Evolutionary conservation across 352 stramenopile genomes (phyloP).

Genomic region (Phytophthora ohioensis): DNA sequence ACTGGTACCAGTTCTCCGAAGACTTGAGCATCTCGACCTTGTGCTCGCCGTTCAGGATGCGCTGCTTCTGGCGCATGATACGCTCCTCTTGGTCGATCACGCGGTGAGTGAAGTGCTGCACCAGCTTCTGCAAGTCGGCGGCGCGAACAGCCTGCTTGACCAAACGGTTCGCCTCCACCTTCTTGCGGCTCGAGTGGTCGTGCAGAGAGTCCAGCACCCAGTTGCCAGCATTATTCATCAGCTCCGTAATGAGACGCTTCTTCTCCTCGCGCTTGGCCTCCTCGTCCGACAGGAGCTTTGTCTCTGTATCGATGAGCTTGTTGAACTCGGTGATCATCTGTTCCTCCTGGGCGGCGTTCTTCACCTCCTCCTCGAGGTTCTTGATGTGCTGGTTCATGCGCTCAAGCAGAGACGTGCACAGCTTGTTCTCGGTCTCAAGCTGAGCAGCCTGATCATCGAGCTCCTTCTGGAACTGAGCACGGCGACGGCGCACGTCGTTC

Average conservation of each 20-base stretch:
- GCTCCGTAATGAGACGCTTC: constrained; percentile 84
- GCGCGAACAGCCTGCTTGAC: constrained; percentile 86
- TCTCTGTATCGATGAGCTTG: constrained; percentile 72
- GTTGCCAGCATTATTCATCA: constrained; percentile 90
- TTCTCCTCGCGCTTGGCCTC: constrained; percentile 90
- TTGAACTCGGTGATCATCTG: constrained; percentile 81
- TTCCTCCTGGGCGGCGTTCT: constrained; percentile 75
- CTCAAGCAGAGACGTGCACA: constrained; percentile 81
- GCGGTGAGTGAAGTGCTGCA: constrained; percentile 91
- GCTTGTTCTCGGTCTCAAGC: constrained; percentile 80
- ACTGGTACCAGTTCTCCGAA: constrained; percentile 91
- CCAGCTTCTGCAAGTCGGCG: constrained; percentile 86
- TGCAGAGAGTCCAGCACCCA: constrained; percentile 88
- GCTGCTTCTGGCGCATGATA: constrained; percentile 92
- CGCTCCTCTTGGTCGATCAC: constrained; percentile 91
- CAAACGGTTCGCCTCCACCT: constrained; percentile 85
- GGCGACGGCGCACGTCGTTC: constrained; percentile 85
- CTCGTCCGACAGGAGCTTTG: constrained; percentile 80
- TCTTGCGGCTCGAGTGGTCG: constrained; percentile 89
- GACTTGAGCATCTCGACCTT: constrained; percentile 93
- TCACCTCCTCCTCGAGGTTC: constrained; percentile 82
- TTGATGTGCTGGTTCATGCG: constrained; percentile 88
- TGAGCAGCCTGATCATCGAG: constrained; percentile 79
- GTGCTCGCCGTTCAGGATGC: constrained; percentile 89
- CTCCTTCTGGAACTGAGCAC: constrained; percentile 86